phyloP scores from a whole-genome alignment of 192 early-diverging fungal genomes.

The Chytriomyces sp. region DNA sequence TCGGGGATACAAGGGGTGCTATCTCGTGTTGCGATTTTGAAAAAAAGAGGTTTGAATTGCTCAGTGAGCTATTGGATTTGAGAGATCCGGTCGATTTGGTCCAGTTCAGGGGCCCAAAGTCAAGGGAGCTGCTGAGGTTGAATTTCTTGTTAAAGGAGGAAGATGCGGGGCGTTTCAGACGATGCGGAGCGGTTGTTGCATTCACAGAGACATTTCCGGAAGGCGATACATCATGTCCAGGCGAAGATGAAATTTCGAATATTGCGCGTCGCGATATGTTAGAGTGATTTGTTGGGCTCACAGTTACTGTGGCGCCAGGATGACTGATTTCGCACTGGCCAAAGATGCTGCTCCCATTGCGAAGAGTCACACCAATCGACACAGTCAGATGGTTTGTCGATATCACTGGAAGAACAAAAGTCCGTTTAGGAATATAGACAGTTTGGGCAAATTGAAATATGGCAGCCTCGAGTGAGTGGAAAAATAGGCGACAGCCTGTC shows the following conservation, averaged over 20 bases:
- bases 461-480: slow-evolving; percentile 65
- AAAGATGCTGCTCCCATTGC: slow-evolving; percentile 61
- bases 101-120: slow-evolving; percentile 10
- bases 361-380: slow-evolving; percentile 67
- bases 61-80: not conserved
- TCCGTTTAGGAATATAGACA: slow-evolving; percentile 64
- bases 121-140: slow-evolving; percentile 12
- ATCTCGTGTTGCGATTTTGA: slow-evolving; percentile 42
- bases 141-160: slow-evolving; percentile 25
- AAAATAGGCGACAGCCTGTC: slow-evolving; percentile 75
- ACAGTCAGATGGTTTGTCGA: slow-evolving; percentile 49
- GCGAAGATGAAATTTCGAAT: slow-evolving; percentile 1
- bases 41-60: slow-evolving; percentile 56
- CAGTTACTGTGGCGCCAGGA: slow-evolving; percentile 50
- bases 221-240: not conserved
- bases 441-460: slow-evolving; percentile 76
- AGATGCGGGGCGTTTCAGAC: slow-evolving; percentile 10
- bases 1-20: slow-evolving; percentile 51
- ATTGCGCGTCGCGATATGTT: slow-evolving; percentile 19
- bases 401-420: slow-evolving; percentile 69
- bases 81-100: not conserved
- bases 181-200: not conserved
- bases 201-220: not conserved
- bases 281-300: slow-evolving; percentile 35
- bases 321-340: slow-evolving; percentile 82